Percentiles rank a stretch among this genome's conserved stretches.
phyloP scores from a whole-genome alignment of 192 early-diverging fungal genomes.

The Entomortierella beljakovae region DNA sequence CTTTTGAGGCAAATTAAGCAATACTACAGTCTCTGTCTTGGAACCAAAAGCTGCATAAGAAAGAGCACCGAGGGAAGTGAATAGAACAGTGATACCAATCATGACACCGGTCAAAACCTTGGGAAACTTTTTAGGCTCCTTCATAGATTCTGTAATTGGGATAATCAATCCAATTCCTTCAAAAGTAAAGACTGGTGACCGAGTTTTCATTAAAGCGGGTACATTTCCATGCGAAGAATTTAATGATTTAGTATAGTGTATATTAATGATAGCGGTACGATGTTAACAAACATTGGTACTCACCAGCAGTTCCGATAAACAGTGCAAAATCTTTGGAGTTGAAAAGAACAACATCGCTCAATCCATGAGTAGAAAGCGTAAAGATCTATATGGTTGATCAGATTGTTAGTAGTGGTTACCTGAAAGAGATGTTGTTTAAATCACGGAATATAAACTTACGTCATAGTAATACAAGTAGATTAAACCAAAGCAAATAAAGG shows the following conservation, averaged over 20 bases:
- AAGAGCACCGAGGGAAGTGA: conserved; percentile 82
- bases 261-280: too few species aligned
- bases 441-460: conserved; percentile 20
- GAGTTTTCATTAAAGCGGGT: too few species aligned
- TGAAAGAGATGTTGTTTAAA: not conserved
- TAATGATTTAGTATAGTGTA: too few species aligned
- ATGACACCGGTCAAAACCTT: conserved; percentile 84
- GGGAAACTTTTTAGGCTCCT: conserved; percentile 89
- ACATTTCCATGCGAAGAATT: too few species aligned
- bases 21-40: conserved; percentile 86
- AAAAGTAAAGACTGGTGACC: conserved; percentile 52
- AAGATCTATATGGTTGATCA: conserved; percentile 53
- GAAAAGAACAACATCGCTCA: conserved; percentile 79
- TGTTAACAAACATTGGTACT: too few species aligned
- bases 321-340: conserved; percentile 86
- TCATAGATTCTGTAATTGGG: conserved; percentile 90
- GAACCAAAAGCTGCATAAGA: conserved; percentile 90
- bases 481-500: conserved; percentile 92
- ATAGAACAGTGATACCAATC: conserved; percentile 82
- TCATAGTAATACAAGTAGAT: conserved; percentile 88
- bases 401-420: too few species aligned
- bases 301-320: conserved; percentile 96
- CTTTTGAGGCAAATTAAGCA: conserved; percentile 86
- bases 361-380: conserved; percentile 71
- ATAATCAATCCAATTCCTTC: conserved; percentile 64